A percentile compares a stretch with the other conserved stretches of the same genome.
These are phyloP conservation scores for Penicillium corylophilum DNA, from an alignment of 2,329 filamentous ascomycete species.

Conservation along the genomic window DNA sequence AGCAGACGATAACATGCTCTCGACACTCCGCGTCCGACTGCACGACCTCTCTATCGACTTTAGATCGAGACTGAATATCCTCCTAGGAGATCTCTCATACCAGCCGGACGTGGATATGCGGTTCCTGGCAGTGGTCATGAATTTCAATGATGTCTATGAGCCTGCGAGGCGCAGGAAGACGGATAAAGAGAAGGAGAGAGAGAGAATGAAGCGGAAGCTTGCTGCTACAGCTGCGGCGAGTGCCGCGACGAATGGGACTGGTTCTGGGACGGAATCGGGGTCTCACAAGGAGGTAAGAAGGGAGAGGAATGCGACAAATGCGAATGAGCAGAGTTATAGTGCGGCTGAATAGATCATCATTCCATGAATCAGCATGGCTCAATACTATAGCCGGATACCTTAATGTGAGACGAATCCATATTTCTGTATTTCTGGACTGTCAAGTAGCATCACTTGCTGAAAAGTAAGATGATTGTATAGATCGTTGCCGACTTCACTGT, in stretches of 20 bases:
- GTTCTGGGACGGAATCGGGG: slow-evolving; percentile 18
- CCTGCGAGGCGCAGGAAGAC: slow-evolving; percentile 62
- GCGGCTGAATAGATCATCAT: slow-evolving; percentile 2
- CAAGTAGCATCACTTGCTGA: no score
- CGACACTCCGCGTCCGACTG: slow-evolving; percentile 72
- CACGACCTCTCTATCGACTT: slow-evolving; percentile 73
- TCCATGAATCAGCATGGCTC: not conserved
- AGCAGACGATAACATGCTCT: slow-evolving; percentile 64
- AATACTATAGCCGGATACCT: not conserved
- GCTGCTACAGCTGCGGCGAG: slow-evolving; percentile 11
- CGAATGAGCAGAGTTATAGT: slow-evolving; percentile 3
- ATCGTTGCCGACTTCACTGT: not conserved
- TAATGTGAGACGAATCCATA: slow-evolving; percentile 18
- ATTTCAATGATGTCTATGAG: slow-evolving; percentile 96
- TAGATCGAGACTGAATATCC: slow-evolving; percentile 69
- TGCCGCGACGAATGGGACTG: no score
- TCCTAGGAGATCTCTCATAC: slow-evolving; percentile 87
- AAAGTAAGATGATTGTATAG: not conserved
- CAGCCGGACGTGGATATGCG: slow-evolving; percentile 94
- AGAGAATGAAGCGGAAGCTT: slow-evolving; percentile 28
- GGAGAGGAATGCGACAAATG: slow-evolving; percentile 26
- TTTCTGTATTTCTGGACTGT: not conserved
- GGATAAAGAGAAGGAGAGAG: slow-evolving; percentile 32
- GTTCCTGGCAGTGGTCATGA: slow-evolving; percentile 96
- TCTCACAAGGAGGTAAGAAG: slow-evolving; percentile 24